Conservation (phyloP, 2,329 filamentous ascomycete species). For the Apiospora koreana region DNA sequence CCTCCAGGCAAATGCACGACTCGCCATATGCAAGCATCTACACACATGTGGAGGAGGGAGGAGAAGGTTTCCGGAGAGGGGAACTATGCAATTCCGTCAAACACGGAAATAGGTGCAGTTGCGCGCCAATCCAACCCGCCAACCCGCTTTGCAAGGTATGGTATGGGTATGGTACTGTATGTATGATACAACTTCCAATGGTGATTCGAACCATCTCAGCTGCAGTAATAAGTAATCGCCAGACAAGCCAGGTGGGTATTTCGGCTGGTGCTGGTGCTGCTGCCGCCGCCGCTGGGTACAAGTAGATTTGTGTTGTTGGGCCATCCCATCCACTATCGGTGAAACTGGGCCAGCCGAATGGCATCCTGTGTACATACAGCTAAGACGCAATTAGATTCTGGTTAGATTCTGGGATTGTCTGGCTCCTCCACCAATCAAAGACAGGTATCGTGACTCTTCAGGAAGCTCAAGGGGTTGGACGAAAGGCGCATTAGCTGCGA, state of each 20-base stretch:
- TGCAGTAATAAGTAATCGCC: neutral
- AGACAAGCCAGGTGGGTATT: neutral
- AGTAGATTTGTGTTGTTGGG: constrained; percentile 3
- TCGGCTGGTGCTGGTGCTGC: neutral
- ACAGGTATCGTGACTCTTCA: neutral
- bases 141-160: neutral
- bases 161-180: neutral
- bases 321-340: constrained; percentile 16
- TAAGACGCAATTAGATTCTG: constrained; percentile 6
- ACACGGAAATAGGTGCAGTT: neutral
- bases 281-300: no score
- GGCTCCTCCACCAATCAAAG: neutral
- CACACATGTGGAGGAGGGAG: neutral
- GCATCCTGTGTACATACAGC: constrained; percentile 15
- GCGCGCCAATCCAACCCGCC: neutral
- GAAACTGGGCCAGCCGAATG: constrained; percentile 14
- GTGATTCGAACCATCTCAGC: neutral
- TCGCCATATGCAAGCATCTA: constrained; percentile 6
- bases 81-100: neutral
- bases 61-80: neutral
- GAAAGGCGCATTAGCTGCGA: constrained; percentile 7
- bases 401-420: neutral
- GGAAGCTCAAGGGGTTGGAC: constrained; percentile 3
- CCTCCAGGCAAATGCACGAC: neutral
- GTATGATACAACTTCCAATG: no score